These are phyloP conservation scores for Barnettozyma sp. DNA, from an alignment of 805 yeast species.

Conservation along the genomic window DNA sequence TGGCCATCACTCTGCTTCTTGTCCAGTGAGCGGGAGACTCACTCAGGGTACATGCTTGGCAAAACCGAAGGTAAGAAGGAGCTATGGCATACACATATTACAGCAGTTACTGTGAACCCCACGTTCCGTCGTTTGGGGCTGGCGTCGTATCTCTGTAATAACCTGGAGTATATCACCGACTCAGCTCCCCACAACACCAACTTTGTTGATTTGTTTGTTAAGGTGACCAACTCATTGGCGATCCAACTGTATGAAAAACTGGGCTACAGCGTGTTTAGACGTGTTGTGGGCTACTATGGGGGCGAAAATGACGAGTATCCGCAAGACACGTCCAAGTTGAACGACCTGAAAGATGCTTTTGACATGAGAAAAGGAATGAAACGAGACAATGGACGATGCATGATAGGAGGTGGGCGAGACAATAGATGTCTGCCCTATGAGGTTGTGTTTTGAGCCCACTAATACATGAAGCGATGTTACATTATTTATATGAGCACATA, in stretches of 20 bases:
- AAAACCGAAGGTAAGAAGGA: conserved; percentile 81
- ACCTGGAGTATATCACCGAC: conserved; percentile 67
- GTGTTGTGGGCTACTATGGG: conserved; percentile 88
- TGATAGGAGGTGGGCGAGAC: conserved; percentile 54
- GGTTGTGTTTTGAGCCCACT: conserved; percentile 45
- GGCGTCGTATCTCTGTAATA: conserved; percentile 71
- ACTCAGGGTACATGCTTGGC: conserved; percentile 85
- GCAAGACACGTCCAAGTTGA: conserved; percentile 32
- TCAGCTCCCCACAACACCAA: conserved; percentile 73
- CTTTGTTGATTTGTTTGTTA: conserved; percentile 87
- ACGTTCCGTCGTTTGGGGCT: conserved; percentile 79
- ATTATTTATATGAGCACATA: neutral
- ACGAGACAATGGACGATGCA: conserved; percentile 47
- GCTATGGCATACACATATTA: conserved; percentile 95
- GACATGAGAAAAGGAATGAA: conserved; percentile 70
- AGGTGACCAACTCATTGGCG: conserved; percentile 77
- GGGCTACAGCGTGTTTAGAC: conserved; percentile 76
- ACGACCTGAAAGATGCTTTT: conserved; percentile 79
- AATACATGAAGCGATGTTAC: neutral
- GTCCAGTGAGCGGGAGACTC: conserved; percentile 40
- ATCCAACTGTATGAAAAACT: conserved; percentile 75
- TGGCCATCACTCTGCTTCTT: conserved; percentile 93
- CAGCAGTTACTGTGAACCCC: conserved; percentile 88
- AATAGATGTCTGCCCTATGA: conserved; percentile 61
- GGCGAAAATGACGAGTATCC: conserved; percentile 37